Evolutionary conservation across 1,139 yeast species (phyloP).

Genomic region (Yamadazyma conglobata): DNA sequence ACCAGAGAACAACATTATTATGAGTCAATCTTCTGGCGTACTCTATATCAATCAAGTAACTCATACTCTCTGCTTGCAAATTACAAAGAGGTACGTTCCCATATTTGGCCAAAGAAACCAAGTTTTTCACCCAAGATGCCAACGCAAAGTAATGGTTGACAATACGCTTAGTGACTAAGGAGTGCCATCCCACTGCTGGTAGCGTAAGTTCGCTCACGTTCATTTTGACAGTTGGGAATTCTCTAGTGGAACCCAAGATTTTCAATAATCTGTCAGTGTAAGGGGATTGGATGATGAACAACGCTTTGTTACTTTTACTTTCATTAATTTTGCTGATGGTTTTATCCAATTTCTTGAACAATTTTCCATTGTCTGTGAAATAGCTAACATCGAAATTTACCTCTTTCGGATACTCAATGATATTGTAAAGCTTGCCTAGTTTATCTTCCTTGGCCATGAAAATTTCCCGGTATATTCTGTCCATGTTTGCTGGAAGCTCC

Average conservation of each 20-base stretch:
- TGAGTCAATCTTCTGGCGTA: conserved; percentile 75
- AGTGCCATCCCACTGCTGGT: conserved; percentile 89
- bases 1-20: conserved; percentile 80
- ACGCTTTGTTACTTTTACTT: conserved; percentile 62
- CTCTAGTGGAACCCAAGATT: conserved; percentile 43
- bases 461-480: conserved; percentile 53
- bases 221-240: conserved; percentile 66
- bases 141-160: conserved; percentile 70
- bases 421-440: conserved; percentile 37
- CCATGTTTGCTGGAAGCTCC: conserved; percentile 54
- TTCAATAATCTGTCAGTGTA: conserved; percentile 43
- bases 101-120: conserved; percentile 64
- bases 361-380: conserved; percentile 45
- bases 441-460: conserved; percentile 46
- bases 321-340: conserved; percentile 58
- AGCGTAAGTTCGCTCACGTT: conserved; percentile 52
- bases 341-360: conserved; percentile 54
- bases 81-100: conserved; percentile 87
- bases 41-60: conserved; percentile 77
- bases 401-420: conserved; percentile 50
- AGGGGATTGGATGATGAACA: conserved; percentile 76
- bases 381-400: conserved; percentile 52
- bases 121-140: conserved; percentile 70
- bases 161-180: conserved; percentile 61
- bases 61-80: conserved; percentile 69